Percentiles rank a stretch among this genome's conserved stretches.
These are phyloP conservation scores for Choanephora cucurbitarum DNA, from an alignment of 371 early-diverging fungal species.

Conservation along the genomic window DNA sequence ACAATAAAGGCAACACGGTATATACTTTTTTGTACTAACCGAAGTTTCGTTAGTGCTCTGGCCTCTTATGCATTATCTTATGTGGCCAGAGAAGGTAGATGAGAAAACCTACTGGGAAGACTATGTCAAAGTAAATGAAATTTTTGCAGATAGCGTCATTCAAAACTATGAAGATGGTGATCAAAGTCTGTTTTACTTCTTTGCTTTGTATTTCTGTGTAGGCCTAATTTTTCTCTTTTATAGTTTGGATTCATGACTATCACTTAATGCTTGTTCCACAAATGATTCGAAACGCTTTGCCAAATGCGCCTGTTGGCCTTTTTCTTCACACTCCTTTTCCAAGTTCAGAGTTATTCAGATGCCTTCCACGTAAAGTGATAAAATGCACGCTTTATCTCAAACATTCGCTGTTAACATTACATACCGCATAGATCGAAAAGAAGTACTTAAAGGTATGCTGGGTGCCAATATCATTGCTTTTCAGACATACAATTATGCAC, in stretches of 20 bases:
- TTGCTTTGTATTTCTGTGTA: conserved; percentile 81
- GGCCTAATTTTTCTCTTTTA: conserved; percentile 79
- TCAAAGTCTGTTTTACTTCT: conserved; percentile 62
- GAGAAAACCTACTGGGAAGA: conserved; percentile 82
- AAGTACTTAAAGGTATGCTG: conserved; percentile 91
- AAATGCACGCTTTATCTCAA: no score
- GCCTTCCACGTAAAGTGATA: conserved; percentile 72
- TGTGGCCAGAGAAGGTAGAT: conserved; percentile 79
- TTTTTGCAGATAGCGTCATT: conserved; percentile 80
- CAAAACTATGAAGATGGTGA: conserved; percentile 83
- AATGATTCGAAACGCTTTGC: conserved; percentile 66
- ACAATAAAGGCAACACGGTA: not conserved
- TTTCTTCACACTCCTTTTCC: conserved; percentile 99
- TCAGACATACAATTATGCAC: conserved; percentile 95
- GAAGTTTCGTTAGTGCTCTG: conserved; percentile 73
- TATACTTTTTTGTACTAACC: conserved; percentile 11
- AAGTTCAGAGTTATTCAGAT: conserved; percentile 89
- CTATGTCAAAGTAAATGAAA: conserved; percentile 86
- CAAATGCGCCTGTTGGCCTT: conserved; percentile 94
- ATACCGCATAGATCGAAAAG: conserved; percentile 80
- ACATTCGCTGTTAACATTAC: no score
- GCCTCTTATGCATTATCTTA: conserved; percentile 98
- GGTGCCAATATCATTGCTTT: conserved; percentile 91
- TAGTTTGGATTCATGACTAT: conserved; percentile 99
- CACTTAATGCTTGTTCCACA: conserved; percentile 97